phyloP scores from a whole-genome alignment of 129 eudicot genomes.

The Calendula officinalis region DNA sequence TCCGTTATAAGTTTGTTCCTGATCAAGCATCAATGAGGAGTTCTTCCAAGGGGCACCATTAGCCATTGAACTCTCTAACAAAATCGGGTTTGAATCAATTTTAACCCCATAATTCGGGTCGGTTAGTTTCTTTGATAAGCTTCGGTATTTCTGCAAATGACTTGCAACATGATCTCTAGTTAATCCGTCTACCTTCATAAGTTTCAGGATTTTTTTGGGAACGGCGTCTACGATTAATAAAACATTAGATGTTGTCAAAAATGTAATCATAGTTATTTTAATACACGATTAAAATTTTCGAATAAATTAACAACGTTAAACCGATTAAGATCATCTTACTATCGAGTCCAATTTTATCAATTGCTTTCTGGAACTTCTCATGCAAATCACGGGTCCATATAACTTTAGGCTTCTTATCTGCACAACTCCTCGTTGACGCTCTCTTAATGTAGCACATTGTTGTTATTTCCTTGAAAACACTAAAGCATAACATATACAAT shows the following conservation, averaged over 20 bases:
- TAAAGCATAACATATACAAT: too few species aligned
- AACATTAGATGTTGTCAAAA: background rate
- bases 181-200: slow-evolving; percentile 35
- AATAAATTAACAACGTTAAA: background rate
- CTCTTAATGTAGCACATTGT: background rate
- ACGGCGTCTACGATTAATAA: slow-evolving; percentile 11
- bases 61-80: slow-evolving; percentile 30
- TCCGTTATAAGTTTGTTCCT: slow-evolving; percentile 2
- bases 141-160: slow-evolving; percentile 34
- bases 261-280: background rate
- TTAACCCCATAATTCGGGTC: background rate
- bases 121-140: slow-evolving; percentile 12
- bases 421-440: background rate
- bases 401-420: slow-evolving; percentile 16
- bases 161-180: slow-evolving; percentile 37
- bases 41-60: slow-evolving; percentile 6
- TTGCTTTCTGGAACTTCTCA: slow-evolving; percentile 22
- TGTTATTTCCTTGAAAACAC: too few species aligned
- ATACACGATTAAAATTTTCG: background rate
- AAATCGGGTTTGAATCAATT: slow-evolving; percentile 8
- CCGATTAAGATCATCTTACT: slow-evolving; percentile 20
- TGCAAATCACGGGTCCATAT: slow-evolving; percentile 22
- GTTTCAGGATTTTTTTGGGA: slow-evolving; percentile 24
- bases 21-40: background rate
- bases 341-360: slow-evolving; percentile 28